Percentiles rank a stretch among this genome's conserved stretches.
phyloP scores from a whole-genome alignment of 345 rosid species.

The Abelmoschus esculentus region DNA sequence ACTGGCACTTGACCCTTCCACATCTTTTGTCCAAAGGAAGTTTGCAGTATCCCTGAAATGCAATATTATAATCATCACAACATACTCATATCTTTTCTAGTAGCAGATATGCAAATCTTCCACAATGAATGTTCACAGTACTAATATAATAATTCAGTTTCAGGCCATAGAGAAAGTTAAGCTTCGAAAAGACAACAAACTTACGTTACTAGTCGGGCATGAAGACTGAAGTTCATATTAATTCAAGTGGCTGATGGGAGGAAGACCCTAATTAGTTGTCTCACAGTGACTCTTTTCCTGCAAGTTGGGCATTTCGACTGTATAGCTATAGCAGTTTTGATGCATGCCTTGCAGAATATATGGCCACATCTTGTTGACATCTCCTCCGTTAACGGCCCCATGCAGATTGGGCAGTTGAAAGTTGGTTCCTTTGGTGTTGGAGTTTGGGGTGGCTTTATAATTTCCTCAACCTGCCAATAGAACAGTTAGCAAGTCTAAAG shows the following conservation, averaged over 20 bases:
- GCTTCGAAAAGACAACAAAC: background rate
- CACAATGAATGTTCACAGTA: background rate
- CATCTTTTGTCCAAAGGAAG: background rate
- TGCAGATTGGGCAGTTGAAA: constrained; percentile 86
- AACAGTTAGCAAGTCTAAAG: no score
- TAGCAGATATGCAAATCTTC: background rate
- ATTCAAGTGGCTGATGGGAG: constrained; percentile 64
- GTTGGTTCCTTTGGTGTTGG: constrained; percentile 56
- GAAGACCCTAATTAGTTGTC: constrained; percentile 73
- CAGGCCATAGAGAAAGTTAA: no score
- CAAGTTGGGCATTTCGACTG: constrained; percentile 87
- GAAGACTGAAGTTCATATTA: constrained; percentile 9
- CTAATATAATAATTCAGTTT: no score
- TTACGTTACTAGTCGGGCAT: constrained; percentile 21
- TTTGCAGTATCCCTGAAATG: constrained; percentile 15
- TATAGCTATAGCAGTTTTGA: constrained; percentile 42
- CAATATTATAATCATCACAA: background rate
- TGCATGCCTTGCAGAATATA: constrained; percentile 79
- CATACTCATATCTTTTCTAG: background rate
- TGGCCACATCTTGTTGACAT: constrained; percentile 91
- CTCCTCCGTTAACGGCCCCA: constrained; percentile 70
- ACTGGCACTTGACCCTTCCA: background rate
- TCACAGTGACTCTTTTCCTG: constrained; percentile 56
- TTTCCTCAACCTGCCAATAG: constrained; percentile 27
- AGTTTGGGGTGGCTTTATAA: constrained; percentile 15